Conservation (phyloP, 2,329 filamentous ascomycete species). For the Phyllosticta paracitricarpa region DNA sequence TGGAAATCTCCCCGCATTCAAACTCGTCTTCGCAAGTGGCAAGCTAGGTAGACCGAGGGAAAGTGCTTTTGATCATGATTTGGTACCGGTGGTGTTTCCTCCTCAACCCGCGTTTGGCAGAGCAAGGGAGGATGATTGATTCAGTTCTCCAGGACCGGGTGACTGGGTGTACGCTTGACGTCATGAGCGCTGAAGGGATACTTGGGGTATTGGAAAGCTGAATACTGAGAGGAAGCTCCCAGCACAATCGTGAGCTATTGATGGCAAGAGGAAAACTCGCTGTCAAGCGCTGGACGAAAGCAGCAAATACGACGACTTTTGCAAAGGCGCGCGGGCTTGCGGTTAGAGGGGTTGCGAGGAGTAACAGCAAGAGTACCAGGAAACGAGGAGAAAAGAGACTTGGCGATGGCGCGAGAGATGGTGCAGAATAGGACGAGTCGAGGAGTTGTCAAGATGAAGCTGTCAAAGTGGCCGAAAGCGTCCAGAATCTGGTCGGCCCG, state of each 20-base stretch:
- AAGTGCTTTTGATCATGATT: background rate
- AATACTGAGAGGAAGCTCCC: background rate
- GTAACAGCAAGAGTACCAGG: background rate
- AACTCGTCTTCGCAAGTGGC: background rate
- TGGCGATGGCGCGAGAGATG: background rate
- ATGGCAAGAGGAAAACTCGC: background rate
- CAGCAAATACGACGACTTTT: background rate
- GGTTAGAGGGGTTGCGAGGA: background rate
- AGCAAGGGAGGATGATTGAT: background rate
- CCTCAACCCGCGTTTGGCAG: background rate
- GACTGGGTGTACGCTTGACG: background rate
- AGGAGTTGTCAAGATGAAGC: background rate
- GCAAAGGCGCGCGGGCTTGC: background rate
- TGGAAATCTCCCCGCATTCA: background rate
- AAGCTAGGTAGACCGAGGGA: background rate
- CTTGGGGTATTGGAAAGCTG: background rate
- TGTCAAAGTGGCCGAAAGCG: background rate
- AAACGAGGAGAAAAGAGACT: background rate
- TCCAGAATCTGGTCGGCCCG: background rate
- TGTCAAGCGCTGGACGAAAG: background rate
- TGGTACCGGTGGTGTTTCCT: background rate
- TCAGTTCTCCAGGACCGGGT: background rate
- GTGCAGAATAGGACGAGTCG: background rate
- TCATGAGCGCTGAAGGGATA: background rate
- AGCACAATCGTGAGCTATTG: background rate